phyloP scores from a whole-genome alignment of 2,329 filamentous ascomycete species.

The Aspergillus eucalypticola region DNA sequence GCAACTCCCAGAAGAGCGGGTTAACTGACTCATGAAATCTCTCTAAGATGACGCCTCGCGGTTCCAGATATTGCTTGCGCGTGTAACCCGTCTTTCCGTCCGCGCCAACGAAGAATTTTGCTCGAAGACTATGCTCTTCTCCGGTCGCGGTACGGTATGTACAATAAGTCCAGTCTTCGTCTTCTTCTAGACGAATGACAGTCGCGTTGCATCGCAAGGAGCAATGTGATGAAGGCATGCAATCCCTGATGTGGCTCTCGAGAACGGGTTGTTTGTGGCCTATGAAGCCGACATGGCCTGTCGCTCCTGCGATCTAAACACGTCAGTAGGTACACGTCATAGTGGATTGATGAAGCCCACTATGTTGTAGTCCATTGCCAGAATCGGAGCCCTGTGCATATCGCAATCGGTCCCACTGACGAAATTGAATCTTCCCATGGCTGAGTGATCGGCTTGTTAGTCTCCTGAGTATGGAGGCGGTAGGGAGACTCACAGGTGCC shows the following conservation, averaged over 20 bases:
- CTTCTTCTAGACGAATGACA: conserved; percentile 18
- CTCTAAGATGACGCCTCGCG: conserved; percentile 42
- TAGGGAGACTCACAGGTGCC: conserved; percentile 24
- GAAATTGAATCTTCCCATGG: conserved; percentile 27
- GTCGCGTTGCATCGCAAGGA: conserved; percentile 21
- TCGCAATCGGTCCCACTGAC: conserved; percentile 24
- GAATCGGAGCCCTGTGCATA: conserved; percentile 24
- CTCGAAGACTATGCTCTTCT: conserved; percentile 17
- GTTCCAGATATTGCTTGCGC: conserved; percentile 50
- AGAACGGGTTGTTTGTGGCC: conserved; percentile 33
- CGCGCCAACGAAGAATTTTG: conserved; percentile 44
- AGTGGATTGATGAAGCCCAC: neutral
- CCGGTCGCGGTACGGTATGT: conserved; percentile 25
- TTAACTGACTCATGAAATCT: conserved; percentile 20
- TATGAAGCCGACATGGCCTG: conserved; percentile 33
- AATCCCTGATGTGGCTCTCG: conserved; percentile 26
- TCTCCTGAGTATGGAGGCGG: neutral
- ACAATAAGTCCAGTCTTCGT: conserved; percentile 16
- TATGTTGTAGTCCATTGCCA: conserved; percentile 26
- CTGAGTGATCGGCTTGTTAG: neutral
- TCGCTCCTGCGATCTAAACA: conserved; percentile 28
- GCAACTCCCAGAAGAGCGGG: neutral
- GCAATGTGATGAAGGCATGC: conserved; percentile 14
- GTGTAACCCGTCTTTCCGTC: conserved; percentile 53
- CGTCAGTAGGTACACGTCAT: neutral